Base-by-base conservation (phyloP, 2,329 filamentous ascomycete genomes). In the Sclerotinia spermophila region DNA sequence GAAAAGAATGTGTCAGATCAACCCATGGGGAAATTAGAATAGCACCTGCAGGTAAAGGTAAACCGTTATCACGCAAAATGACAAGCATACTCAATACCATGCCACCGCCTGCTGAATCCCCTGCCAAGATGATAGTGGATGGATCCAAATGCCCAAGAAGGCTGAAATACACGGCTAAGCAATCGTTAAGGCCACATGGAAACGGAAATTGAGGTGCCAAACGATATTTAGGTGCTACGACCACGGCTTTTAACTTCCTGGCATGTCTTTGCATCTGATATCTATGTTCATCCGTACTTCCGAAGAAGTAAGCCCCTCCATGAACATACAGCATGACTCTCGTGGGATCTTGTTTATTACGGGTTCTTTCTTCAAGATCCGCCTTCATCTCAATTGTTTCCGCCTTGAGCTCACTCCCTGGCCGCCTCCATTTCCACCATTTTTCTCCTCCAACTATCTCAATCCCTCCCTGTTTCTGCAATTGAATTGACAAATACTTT, bases 241-340 rank as follows among this genome's bases (percentile, higher is more conserved):
- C 68, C 42, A 53, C 58, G 19, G 61, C 68, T n/a, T 70, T 70
- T 40, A 70, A 70, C 80, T 74, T 98, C 68, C 96, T 87, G 40
- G 96, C 96, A 85, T 98, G 94, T 64, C 95, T 87, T 81, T 99
- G 96, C 85, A 99, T 89, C 84, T 98, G 95, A 82, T 98, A 98
- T n/a, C 96, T 90, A 83, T 98, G 96, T 80, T 97, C 94, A 78
- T 97, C 94, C 51, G 97, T 90, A 76, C 93, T 96, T 21, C 96
- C 95, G 79, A 99, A 98, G 82, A 90, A 99, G 81, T 97, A 98
- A 30, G 92, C 95, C 10, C 95, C 95, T 21, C 96, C 96, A 78
- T 98, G 96, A 33, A 98, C 85, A 81, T 98, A 98, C 35, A 99
- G 83, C 87, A 98, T 97, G 71, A 97, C 89, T 67, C 94, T 89